These are phyloP conservation scores for Talaromyces thailandensis DNA, from an alignment of 495 filamentous ascomycete species.

Conservation along the genomic window DNA sequence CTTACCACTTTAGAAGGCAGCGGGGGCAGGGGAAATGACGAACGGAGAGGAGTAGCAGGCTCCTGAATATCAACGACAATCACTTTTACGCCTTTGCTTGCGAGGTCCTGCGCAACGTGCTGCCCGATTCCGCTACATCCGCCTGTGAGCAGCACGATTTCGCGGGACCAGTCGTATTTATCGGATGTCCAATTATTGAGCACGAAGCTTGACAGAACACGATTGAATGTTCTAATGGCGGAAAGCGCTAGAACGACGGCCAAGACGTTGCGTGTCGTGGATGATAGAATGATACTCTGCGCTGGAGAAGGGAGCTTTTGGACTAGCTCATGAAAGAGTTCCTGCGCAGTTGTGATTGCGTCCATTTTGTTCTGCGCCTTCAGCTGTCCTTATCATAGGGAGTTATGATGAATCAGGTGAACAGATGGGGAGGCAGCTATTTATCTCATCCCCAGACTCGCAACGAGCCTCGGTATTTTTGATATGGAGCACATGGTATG, in stretches of 20 bases:
- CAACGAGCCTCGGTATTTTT: not conserved
- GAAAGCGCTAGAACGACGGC: conserved; percentile 23
- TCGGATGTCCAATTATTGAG: conserved; percentile 41
- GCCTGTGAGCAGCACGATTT: conserved; percentile 50
- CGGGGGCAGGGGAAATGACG: not conserved
- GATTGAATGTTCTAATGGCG: conserved; percentile 31
- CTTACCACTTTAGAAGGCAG: not conserved
- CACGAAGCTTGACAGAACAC: conserved; percentile 27
- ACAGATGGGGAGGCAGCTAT: not conserved
- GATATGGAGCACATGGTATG: not conserved
- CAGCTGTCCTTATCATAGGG: not conserved
- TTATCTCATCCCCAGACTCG: not conserved
- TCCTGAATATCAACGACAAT: conserved; percentile 42
- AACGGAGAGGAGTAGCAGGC: conserved; percentile 23
- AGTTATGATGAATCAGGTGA: not conserved
- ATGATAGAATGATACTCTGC: not conserved
- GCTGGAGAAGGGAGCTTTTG: not conserved
- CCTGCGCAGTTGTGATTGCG: not conserved
- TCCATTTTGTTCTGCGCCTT: not conserved
- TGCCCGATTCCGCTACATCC: conserved; percentile 50
- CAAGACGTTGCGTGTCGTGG: conserved; percentile 15
- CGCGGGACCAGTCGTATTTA: conserved; percentile 34
- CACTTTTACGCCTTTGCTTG: conserved; percentile 37
- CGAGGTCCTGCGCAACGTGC: conserved; percentile 36
- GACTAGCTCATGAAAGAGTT: not conserved